Base-by-base conservation (phyloP, 2,329 filamentous ascomycete genomes). In the Hypoxylon sp. region DNA sequence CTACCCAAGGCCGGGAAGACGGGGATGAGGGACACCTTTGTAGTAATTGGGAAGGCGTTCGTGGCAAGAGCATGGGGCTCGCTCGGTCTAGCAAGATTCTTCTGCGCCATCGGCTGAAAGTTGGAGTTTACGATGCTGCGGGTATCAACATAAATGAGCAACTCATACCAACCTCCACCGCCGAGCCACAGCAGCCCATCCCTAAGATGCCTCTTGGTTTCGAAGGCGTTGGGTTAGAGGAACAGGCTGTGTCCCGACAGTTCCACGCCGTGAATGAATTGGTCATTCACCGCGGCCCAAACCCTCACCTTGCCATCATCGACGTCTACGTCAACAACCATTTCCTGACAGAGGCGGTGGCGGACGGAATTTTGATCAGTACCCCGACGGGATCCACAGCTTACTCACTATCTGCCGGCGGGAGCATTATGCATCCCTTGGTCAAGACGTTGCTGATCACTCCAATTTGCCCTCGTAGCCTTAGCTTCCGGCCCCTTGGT, bases 351-450 rank as follows among this genome's bases (percentile, higher is more conserved):
- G 94, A 97, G 79, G 95, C 94, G 0, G 94, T 97, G 11, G 95
- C 94, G 0, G 96, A 99, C 79, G 96, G 96, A 55, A 97, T 99
- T 80, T 91, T 98, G 48, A 90, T 98, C 65, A 94, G 92, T 70
- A 98, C 95, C 0, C 96, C 96, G 0, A 99, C 96, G 0, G 96
- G 96, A 2, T 97, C 93, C 44, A 99, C 96, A 0, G 96, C 96
- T 0, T 99, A 99, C 83, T 96, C 92, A 66, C 86, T 99, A n/a
- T 96, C 92, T 71, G 92, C 92, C 2, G 96, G 96, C 2, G 96
- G 96, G 0, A 93, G 91, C 74, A 98, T 99, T 73, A 92, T 98
- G 44, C 96, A 99, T 78, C 96, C 96, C 0, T 86, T 98, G 1
- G 95, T 98, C 2, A 91, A 93, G 39, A 93, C 93, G 1, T 86